phyloP scores from a whole-genome alignment of 352 stramenopile species.

The Pelagophyceae sp. region DNA sequence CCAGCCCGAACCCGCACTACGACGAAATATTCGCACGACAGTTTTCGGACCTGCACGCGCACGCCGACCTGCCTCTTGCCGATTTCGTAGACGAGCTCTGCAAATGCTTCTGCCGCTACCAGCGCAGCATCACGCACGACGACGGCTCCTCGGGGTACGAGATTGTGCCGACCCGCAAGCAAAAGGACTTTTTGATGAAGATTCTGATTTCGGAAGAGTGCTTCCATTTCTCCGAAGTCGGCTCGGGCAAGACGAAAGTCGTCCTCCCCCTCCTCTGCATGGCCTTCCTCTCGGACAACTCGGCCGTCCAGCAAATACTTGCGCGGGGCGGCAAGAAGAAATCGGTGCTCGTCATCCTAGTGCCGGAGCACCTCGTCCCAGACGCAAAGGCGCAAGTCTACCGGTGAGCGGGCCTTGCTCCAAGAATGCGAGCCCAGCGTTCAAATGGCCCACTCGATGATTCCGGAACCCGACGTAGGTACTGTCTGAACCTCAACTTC shows the following conservation, averaged over 20 bases:
- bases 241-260: conserved; percentile 28
- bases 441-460: no score
- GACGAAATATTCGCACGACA: conserved; percentile 40
- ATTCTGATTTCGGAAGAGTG: conserved; percentile 42
- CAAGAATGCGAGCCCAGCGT: no score
- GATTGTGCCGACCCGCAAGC: conserved; percentile 43
- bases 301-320: conserved; percentile 14
- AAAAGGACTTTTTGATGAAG: conserved; percentile 40
- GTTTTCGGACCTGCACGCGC: conserved; percentile 40
- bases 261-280: conserved; percentile 44
- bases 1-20: conserved; percentile 30
- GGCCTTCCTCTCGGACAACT: conserved; percentile 40
- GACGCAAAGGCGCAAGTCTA: conserved; percentile 41
- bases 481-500: conserved; percentile 46
- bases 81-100: conserved; percentile 41
- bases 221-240: conserved; percentile 46
- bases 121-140: conserved; percentile 41
- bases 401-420: no score
- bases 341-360: conserved; percentile 40
- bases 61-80: conserved; percentile 33
- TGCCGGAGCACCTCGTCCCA: conserved; percentile 42
- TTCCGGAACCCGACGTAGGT: no score
- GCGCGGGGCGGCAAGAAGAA: conserved; percentile 38
- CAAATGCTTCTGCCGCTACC: conserved; percentile 41
- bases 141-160: conserved; percentile 41